Percentiles rank a stretch among this genome's conserved stretches.
These are phyloP conservation scores for Amanita thiersii DNA, from an alignment of 768 basidiomycete genomes.

Conservation along the genomic window DNA sequence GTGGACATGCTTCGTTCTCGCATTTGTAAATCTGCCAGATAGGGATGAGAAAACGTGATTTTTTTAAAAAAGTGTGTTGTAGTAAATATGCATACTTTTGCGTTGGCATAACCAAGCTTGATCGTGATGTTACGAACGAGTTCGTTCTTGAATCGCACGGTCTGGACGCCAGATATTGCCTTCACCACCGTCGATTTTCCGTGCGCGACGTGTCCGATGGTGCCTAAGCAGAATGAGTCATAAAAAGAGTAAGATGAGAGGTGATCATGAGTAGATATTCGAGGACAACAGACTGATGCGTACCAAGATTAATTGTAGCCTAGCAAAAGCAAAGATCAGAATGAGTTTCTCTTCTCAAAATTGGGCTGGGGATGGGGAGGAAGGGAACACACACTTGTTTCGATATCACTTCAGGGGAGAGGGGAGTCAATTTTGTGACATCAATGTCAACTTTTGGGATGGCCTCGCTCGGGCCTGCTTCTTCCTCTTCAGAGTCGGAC, in stretches of 20 bases:
- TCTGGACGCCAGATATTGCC: slow-evolving; percentile 97
- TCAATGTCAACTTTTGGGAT: slow-evolving; percentile 72
- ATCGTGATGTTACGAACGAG: slow-evolving; percentile 98
- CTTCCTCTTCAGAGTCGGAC: slow-evolving; percentile 67
- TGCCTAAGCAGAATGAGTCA: slow-evolving; percentile 43
- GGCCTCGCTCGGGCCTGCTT: slow-evolving; percentile 43
- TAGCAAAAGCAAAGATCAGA: slow-evolving; percentile 23
- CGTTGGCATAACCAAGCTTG: slow-evolving; percentile 98
- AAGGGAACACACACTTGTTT: slow-evolving; percentile 58
- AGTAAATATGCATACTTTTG: slow-evolving; percentile 60
- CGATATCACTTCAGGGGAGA: slow-evolving; percentile 85
- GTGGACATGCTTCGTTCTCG: slow-evolving; percentile 85
- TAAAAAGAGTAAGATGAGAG: slow-evolving; percentile 2
- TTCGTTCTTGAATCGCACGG: slow-evolving; percentile 99
- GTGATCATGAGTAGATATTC: slow-evolving; percentile 10
- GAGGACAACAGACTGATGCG: slow-evolving; percentile 3
- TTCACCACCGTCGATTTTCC: slow-evolving; percentile 96
- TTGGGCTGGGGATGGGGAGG: neutral
- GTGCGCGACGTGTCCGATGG: slow-evolving; percentile 98
- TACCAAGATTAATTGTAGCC: slow-evolving; percentile 94
- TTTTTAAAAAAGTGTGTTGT: neutral
- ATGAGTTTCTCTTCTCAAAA: slow-evolving; percentile 4
- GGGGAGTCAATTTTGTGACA: slow-evolving; percentile 71
- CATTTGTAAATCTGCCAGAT: slow-evolving; percentile 88
- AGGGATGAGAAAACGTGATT: slow-evolving; percentile 10